These are phyloP conservation scores for Ceratocystis albifundus DNA, from an alignment of 2,329 filamentous ascomycete species.

Conservation along the genomic window DNA sequence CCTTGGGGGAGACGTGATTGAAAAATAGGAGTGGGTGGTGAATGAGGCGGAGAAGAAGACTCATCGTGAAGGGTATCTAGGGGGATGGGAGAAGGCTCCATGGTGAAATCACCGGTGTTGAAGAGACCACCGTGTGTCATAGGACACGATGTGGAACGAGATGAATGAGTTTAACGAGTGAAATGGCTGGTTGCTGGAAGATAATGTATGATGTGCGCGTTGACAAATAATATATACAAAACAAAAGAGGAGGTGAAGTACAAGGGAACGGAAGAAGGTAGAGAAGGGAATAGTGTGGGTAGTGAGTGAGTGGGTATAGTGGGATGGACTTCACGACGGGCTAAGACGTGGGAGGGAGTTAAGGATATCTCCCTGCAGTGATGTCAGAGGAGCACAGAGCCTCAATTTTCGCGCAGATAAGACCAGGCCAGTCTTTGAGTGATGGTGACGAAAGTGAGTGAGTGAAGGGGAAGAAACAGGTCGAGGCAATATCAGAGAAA, in stretches of 20 bases:
- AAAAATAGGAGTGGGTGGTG: background rate
- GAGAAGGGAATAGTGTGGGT: background rate
- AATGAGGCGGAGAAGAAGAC: slow-evolving; percentile 21
- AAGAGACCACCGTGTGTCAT: slow-evolving; percentile 7
- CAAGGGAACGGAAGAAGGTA: background rate
- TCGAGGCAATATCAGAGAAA: background rate
- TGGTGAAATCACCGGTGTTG: slow-evolving; percentile 15
- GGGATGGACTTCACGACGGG: background rate
- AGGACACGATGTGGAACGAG: background rate
- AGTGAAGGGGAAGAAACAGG: background rate
- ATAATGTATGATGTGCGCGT: too few relatives aligned
- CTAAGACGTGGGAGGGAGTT: background rate
- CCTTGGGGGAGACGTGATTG: slow-evolving; percentile 42
- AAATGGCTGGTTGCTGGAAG: background rate
- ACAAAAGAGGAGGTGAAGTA: slow-evolving; percentile 5
- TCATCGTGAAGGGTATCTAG: background rate
- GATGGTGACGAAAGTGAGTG: background rate
- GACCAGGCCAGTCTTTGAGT: background rate
- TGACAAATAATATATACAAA: background rate
- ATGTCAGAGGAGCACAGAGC: slow-evolving; percentile 14
- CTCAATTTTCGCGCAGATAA: slow-evolving; percentile 3
- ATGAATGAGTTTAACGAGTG: background rate
- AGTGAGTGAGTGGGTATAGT: background rate
- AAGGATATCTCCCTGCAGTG: slow-evolving; percentile 5
- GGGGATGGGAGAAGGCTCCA: slow-evolving; percentile 20